Evolutionary conservation across 1,139 yeast genomes (phyloP).

Genomic region (Pneumocystis carinii): DNA sequence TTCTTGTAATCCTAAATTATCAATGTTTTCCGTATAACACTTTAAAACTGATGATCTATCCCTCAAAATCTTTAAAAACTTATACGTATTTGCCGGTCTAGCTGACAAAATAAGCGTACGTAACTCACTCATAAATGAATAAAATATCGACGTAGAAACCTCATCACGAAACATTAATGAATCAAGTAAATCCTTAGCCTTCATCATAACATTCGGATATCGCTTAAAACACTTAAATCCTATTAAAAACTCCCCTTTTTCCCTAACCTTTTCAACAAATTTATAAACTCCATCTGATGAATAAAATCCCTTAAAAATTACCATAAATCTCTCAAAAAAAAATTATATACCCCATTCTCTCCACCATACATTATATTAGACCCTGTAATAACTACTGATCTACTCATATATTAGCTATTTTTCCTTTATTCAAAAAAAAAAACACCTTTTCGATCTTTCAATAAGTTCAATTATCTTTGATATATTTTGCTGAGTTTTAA

Average conservation of each 20-base stretch:
- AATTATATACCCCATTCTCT: neutral
- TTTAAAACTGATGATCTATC: slow-evolving; percentile 55
- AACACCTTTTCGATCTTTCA: neutral
- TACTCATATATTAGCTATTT: neutral
- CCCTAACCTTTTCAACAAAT: neutral
- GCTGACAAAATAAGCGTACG: slow-evolving; percentile 51
- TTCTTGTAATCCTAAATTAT: slow-evolving; percentile 43
- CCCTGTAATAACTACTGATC: neutral
- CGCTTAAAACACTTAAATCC: neutral
- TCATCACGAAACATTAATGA: neutral
- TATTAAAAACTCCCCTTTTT: neutral
- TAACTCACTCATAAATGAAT: slow-evolving; percentile 65
- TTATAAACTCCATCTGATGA: neutral
- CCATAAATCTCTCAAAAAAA: neutral
- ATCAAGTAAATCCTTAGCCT: neutral
- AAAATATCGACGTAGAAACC: slow-evolving; percentile 44
- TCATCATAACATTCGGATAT: neutral
- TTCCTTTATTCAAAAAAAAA: neutral
- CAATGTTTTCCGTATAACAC: slow-evolving; percentile 72
- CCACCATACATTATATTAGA: neutral
- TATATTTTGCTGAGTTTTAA: neutral
- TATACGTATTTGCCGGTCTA: slow-evolving; percentile 68
- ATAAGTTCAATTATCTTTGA: neutral
- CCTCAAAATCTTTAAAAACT: slow-evolving; percentile 51
- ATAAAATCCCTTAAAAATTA: neutral